These are phyloP conservation scores for Vitis hybrid DNA, from an alignment of 177 flowering plant species.

Conservation along the genomic window DNA sequence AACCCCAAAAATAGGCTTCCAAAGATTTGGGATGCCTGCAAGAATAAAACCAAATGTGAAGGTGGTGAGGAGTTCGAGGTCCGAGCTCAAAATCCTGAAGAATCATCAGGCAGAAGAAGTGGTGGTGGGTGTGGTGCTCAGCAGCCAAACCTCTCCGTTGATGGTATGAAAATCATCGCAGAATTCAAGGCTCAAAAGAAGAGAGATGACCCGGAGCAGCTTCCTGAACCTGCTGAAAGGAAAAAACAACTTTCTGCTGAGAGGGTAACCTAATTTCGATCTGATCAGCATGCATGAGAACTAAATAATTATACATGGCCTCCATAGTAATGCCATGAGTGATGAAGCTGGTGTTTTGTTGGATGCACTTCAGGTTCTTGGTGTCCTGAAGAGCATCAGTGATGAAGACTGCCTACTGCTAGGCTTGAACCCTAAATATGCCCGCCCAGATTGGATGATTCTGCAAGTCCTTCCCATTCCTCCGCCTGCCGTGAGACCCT, in stretches of 20 bases:
- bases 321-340: too few species aligned
- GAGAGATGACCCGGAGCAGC: slow-evolving; percentile 93
- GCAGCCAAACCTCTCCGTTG: slow-evolving; percentile 89
- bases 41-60: slow-evolving; percentile 88
- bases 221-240: slow-evolving; percentile 98
- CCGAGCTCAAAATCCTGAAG: slow-evolving; percentile 70
- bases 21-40: slow-evolving; percentile 87
- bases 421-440: slow-evolving; percentile 91
- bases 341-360: neutral
- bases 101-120: slow-evolving; percentile 66
- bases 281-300: neutral
- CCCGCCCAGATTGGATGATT: slow-evolving; percentile 99
- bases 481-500: slow-evolving; percentile 98
- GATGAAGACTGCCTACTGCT: slow-evolving; percentile 83
- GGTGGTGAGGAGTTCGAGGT: slow-evolving; percentile 89
- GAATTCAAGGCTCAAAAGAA: slow-evolving; percentile 88
- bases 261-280: slow-evolving; percentile 42
- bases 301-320: too few species aligned
- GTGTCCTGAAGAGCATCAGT: slow-evolving; percentile 87
- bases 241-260: slow-evolving; percentile 94
- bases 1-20: slow-evolving; percentile 79
- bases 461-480: slow-evolving; percentile 97
- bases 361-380: slow-evolving; percentile 60
- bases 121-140: slow-evolving; percentile 98
- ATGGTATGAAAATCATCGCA: slow-evolving; percentile 98